phyloP scores from a whole-genome alignment of 768 basidiomycete genomes.

The Zangia roseola region DNA sequence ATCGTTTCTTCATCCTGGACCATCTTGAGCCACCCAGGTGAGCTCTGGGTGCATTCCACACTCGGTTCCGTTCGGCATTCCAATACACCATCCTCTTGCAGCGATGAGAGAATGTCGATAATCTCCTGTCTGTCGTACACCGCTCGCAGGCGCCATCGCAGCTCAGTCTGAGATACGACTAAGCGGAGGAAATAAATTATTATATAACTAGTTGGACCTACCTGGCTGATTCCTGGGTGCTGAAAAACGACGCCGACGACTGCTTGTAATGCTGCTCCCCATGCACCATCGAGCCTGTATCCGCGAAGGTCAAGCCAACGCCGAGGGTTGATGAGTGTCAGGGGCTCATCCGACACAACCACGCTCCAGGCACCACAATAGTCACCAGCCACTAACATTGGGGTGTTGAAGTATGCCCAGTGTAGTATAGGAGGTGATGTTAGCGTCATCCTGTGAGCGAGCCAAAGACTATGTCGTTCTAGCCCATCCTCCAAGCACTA shows the following conservation, averaged over 20 bases:
- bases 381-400: constrained; percentile 55
- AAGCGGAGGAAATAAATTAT: constrained; percentile 3
- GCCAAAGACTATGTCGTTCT: constrained; percentile 26
- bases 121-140: constrained; percentile 79
- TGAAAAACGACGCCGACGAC: constrained; percentile 65
- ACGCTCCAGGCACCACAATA: constrained; percentile 58
- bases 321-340: constrained; percentile 56
- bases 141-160: constrained; percentile 67
- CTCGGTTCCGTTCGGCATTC: constrained; percentile 18
- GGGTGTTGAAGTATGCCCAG: constrained; percentile 63
- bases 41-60: constrained; percentile 4
- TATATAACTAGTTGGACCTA: constrained; percentile 30
- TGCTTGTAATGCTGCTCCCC: constrained; percentile 71
- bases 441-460: constrained; percentile 44
- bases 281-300: constrained; percentile 53
- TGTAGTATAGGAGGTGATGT: constrained; percentile 55
- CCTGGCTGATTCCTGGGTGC: constrained; percentile 74
- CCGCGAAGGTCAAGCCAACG: constrained; percentile 81
- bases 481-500: constrained; percentile 15
- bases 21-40: constrained; percentile 32
- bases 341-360: constrained; percentile 42
- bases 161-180: constrained; percentile 48
- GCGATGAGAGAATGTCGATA: constrained; percentile 53
- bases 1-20: constrained; percentile 51
- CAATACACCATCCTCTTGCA: constrained; percentile 54